phyloP scores from a whole-genome alignment of 306 rosid genomes.

The Mimosa bimucronata region DNA sequence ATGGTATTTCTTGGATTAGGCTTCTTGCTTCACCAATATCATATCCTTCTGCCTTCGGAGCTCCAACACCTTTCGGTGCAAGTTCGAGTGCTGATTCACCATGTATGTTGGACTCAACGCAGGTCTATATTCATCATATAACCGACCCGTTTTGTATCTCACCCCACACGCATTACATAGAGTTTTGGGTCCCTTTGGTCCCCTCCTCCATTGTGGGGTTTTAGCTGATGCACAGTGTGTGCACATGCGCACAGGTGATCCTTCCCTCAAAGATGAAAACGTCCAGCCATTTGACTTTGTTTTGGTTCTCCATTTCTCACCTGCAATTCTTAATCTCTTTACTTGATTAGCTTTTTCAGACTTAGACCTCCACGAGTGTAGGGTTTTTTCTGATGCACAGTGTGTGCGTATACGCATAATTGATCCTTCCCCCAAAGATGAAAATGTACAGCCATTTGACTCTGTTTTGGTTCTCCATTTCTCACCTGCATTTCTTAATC shows the following conservation, averaged over 20 bases:
- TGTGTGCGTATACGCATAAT: constrained; percentile 59
- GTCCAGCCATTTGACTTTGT: constrained; percentile 40
- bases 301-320: constrained; percentile 25
- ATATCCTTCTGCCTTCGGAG: constrained; percentile 73
- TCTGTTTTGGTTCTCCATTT: constrained; percentile 27
- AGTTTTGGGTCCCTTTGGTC: constrained; percentile 70
- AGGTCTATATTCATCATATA: constrained; percentile 73
- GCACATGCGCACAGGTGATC: constrained; percentile 47
- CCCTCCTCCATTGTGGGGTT: constrained; percentile 76
- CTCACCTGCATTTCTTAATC: not conserved
- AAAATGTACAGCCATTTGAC: constrained; percentile 38
- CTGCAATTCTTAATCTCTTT: not conserved
- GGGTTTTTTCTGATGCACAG: constrained; percentile 60
- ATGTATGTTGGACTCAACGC: constrained; percentile 75
- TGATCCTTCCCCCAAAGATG: not conserved
- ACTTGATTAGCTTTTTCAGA: not conserved
- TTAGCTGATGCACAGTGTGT: constrained; percentile 74
- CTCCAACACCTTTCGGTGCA: constrained; percentile 80
- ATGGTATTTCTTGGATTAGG: constrained; percentile 5
- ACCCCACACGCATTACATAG: constrained; percentile 76
- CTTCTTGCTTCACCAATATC: constrained; percentile 14
- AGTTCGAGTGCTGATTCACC: constrained; percentile 73
- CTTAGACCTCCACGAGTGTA: constrained; percentile 46
- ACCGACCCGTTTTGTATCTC: constrained; percentile 64
- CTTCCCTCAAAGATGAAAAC: not conserved